phyloP scores from a whole-genome alignment of 768 basidiomycete species.

The Leccinum ochraceum region DNA sequence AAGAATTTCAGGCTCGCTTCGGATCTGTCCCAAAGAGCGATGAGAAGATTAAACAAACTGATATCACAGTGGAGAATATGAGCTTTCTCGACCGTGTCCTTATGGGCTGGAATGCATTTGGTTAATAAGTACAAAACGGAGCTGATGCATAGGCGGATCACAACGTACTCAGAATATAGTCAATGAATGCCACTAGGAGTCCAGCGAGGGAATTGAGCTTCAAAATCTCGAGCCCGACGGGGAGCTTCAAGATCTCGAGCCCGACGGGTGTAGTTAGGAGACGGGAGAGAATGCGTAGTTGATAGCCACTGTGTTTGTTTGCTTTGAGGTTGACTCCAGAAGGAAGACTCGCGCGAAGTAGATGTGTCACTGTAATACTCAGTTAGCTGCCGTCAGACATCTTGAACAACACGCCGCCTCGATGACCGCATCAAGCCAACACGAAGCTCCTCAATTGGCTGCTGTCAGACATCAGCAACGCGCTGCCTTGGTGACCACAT shows the following conservation, averaged over 20 bases:
- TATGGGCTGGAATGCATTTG: not conserved
- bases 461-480: too few species aligned
- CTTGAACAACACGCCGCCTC: too few species aligned
- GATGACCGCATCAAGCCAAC: too few species aligned
- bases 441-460: too few species aligned
- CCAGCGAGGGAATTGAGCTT: not conserved
- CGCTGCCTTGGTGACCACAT: too few species aligned
- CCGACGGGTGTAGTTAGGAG: not conserved
- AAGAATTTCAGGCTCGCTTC: not conserved
- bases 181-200: not conserved
- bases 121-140: not conserved
- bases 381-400: too few species aligned
- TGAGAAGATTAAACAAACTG: not conserved
- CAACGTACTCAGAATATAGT: not conserved
- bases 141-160: not conserved
- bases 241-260: too few species aligned
- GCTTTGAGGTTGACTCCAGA: not conserved
- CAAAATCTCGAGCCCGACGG: too few species aligned
- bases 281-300: not conserved
- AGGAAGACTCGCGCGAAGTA: not conserved
- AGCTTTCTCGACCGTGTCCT: not conserved
- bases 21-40: not conserved
- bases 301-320: not conserved
- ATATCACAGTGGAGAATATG: not conserved
- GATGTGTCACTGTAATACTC: not conserved